Percentiles rank a stretch among this genome's conserved stretches.
These are phyloP conservation scores for Penicillium sp. DNA, from an alignment of 2,329 filamentous ascomycete genomes.

Conservation along the genomic window DNA sequence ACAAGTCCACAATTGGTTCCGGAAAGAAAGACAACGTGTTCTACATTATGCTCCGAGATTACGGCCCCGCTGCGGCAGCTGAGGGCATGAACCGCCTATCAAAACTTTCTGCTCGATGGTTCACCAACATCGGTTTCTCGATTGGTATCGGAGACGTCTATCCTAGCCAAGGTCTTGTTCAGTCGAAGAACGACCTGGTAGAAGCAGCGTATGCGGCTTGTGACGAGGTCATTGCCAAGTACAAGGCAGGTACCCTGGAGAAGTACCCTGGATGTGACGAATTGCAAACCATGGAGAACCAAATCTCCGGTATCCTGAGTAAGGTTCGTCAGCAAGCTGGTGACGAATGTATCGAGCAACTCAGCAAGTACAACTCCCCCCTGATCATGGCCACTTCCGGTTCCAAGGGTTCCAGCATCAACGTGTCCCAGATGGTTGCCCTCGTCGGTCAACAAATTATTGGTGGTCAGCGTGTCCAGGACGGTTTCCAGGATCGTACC, in stretches of 20 bases:
- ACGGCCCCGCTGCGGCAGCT: conserved; percentile 83
- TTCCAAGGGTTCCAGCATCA: conserved; percentile 95
- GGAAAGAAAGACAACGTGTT: conserved; percentile 98
- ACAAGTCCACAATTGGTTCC: conserved; percentile 94
- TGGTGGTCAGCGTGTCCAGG: conserved; percentile 83
- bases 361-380: conserved; percentile 89
- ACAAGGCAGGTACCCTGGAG: conserved; percentile 76
- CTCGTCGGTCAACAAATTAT: conserved; percentile 98
- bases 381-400: conserved; percentile 97
- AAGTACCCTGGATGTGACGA: conserved; percentile 88
- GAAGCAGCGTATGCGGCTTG: conserved; percentile 76
- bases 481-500: conserved; percentile 95
- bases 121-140: conserved; percentile 91
- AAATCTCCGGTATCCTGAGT: conserved; percentile 86
- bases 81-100: conserved; percentile 92
- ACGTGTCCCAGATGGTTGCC: conserved; percentile 98
- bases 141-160: conserved; percentile 96
- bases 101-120: conserved; percentile 82
- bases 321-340: conserved; percentile 90
- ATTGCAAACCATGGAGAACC: conserved; percentile 87
- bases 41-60: conserved; percentile 94
- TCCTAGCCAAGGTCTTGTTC: conserved; percentile 70
- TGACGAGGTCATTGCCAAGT: conserved; percentile 79
- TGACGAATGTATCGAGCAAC: conserved; percentile 82
- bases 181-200: conserved; percentile 75